phyloP scores from a whole-genome alignment of 352 stramenopile genomes.

The Aphanomyces invadans region DNA sequence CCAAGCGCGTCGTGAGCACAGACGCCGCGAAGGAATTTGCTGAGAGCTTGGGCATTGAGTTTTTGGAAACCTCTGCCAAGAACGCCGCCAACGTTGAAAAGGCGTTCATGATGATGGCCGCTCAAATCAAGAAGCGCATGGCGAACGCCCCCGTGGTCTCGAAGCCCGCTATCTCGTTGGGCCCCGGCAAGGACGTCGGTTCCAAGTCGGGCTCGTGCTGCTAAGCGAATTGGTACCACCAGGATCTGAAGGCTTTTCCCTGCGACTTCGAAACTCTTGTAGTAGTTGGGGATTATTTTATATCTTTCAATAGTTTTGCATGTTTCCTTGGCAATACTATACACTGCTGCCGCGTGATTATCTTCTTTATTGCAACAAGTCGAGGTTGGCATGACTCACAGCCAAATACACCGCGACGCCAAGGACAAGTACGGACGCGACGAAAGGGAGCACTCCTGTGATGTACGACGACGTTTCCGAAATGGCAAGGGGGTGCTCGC shows the following conservation, averaged over 20 bases:
- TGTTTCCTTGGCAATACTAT: not conserved
- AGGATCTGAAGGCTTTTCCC: conserved; percentile 8
- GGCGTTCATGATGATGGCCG: conserved; percentile 99
- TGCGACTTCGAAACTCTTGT: not conserved
- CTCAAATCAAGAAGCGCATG: conserved; percentile 95
- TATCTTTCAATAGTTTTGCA: conserved; percentile 27
- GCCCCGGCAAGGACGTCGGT: conserved; percentile 51
- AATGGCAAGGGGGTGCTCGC: not conserved
- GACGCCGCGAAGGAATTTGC: conserved; percentile 97
- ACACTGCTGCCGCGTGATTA: not conserved
- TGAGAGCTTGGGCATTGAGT: conserved; percentile 95
- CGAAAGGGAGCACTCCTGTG: not conserved
- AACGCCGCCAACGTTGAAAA: conserved; percentile 98
- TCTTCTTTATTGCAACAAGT: not conserved
- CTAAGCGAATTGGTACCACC: conserved; percentile 36
- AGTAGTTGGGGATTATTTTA: conserved; percentile 25
- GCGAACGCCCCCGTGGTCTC: conserved; percentile 69
- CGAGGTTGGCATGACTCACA: not conserved
- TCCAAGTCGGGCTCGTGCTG: conserved; percentile 71
- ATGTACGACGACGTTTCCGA: not conserved
- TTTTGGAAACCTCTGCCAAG: conserved; percentile 99
- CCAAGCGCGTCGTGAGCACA: conserved; percentile 93
- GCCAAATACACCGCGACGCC: not conserved
- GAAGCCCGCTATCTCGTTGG: conserved; percentile 59
- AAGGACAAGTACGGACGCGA: not conserved